Percentiles rank a stretch among this genome's conserved stretches.
Evolutionary conservation across 169 alveolate species (phyloP).

Genomic region (Plasmodium vinckei): DNA sequence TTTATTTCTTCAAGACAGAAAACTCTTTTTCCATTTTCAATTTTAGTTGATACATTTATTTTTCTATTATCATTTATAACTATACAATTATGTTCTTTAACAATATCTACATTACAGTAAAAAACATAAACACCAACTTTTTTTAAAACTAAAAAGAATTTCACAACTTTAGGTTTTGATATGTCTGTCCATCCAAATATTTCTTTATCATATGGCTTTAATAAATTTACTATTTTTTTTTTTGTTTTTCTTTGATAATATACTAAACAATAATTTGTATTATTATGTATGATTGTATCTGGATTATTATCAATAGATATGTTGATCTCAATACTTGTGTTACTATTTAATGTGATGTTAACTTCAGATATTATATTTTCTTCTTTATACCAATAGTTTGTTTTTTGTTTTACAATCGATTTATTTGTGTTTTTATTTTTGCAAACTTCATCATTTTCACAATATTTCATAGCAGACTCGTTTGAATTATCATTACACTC

Average conservation of each 20-base stretch:
- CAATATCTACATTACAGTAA: slow-evolving; percentile 42
- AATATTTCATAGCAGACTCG: neutral
- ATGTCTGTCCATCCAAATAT: slow-evolving; percentile 65
- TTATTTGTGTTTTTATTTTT: neutral
- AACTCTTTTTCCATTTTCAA: slow-evolving; percentile 65
- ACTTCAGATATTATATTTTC: slow-evolving; percentile 51
- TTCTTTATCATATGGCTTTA: slow-evolving; percentile 49
- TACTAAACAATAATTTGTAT: slow-evolving; percentile 42
- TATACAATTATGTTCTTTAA: slow-evolving; percentile 48
- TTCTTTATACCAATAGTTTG: slow-evolving; percentile 11
- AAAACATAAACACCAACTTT: slow-evolving; percentile 39
- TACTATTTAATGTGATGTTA: slow-evolving; percentile 29
- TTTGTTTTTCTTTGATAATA: slow-evolving; percentile 61
- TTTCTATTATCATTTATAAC: slow-evolving; percentile 27
- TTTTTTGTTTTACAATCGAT: neutral
- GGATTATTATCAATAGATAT: slow-evolving; percentile 53
- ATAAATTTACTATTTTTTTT: slow-evolving; percentile 36
- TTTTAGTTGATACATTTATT: slow-evolving; percentile 43
- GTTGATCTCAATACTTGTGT: slow-evolving; percentile 53
- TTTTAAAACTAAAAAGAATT: slow-evolving; percentile 33
- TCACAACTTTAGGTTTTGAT: slow-evolving; percentile 36
- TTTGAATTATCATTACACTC: neutral
- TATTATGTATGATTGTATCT: slow-evolving; percentile 42
- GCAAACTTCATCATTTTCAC: neutral
- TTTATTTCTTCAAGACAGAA: slow-evolving; percentile 49